Evolutionary conservation across 768 basidiomycete species (phyloP), one percentile per base, ranked within the genome.

Genomic region (Russula emetica): DNA sequence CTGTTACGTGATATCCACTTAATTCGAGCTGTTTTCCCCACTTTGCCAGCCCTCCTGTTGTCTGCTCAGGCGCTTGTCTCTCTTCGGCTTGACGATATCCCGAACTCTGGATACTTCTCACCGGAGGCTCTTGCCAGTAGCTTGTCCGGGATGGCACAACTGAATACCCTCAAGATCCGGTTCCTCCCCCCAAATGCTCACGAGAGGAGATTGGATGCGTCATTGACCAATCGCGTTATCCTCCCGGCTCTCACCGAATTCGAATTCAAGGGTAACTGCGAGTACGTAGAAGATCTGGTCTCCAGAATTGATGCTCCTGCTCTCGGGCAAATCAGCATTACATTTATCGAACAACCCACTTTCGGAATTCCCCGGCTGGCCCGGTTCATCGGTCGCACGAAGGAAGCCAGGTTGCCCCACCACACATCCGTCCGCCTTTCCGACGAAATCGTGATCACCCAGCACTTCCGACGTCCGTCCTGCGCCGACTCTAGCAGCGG

Each of bases 331-430:
- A 18, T 50, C 28, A 28, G 13, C 28, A 8, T 62, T 13, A 34
- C 28, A 9, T 57, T 62, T 28, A 1, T 32, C 11, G 55, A 57
- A 32, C 55, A 30, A 42, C 55, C 55, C 11, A 45, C 42, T 36
- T 40, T 60, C 26, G 63, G 59, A 28, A 54, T 64, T 11, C 58
- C 63, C n/a, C 63, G 54, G 11, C 26, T 64, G 4, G 49, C 44
- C 22, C 36, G 26, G 30, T 64, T 64, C 36, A 36, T 63, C n/a
- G 14, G 40, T 22, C 62, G 50, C 24, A 52, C 50, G 7, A 52
- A 58, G 22, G 42, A 24, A 28, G 24, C 53, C 22, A 44, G 18
- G 13, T 58, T 51, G 6, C 49, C 62, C 20, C 34, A 53, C 45
- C 34, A 9, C n/a, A 24, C 6, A 16, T 47, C 36, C 26, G 36